A percentile compares a stretch with the other conserved stretches of the same genome.
Evolutionary conservation across 2,329 filamentous ascomycete genomes (phyloP).

Genomic region (Didymella pomorum): DNA sequence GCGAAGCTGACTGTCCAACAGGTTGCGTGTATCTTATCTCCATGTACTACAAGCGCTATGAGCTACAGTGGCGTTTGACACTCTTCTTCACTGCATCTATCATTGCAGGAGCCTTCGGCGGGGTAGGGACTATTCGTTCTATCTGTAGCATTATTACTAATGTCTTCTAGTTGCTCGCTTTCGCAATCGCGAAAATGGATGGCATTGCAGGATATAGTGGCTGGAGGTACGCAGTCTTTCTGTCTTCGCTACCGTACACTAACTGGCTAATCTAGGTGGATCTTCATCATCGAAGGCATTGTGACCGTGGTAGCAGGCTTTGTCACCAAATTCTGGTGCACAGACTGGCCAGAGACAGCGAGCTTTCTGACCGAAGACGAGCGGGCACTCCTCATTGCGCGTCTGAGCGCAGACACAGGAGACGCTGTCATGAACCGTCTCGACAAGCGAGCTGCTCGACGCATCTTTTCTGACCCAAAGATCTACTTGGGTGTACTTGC

Average conservation of each 20-base stretch:
- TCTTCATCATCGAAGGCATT: slow-evolving; percentile 45
- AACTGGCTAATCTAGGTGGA: slow-evolving; percentile 7
- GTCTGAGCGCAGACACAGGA: slow-evolving; percentile 38
- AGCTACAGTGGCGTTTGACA: slow-evolving; percentile 53
- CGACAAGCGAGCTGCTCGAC: slow-evolving; percentile 56
- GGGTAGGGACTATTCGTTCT: slow-evolving; percentile 30
- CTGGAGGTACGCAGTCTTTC: slow-evolving; percentile 38
- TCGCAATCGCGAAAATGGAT: slow-evolving; percentile 68
- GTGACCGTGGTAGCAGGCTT: slow-evolving; percentile 50
- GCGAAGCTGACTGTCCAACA: slow-evolving; percentile 9
- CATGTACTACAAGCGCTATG: slow-evolving; percentile 55
- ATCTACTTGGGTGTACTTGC: slow-evolving; percentile 38
- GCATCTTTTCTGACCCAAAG: slow-evolving; percentile 53
- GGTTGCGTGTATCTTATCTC: slow-evolving; percentile 45
- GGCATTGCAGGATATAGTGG: slow-evolving; percentile 54
- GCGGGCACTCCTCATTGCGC: slow-evolving; percentile 40
- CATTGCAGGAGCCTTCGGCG: slow-evolving; percentile 53
- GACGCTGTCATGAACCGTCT: slow-evolving; percentile 62
- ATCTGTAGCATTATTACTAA: background rate
- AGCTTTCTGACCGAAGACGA: slow-evolving; percentile 39
- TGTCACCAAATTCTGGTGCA: slow-evolving; percentile 59
- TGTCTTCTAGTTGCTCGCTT: slow-evolving; percentile 47
- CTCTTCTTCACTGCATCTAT: slow-evolving; percentile 54
- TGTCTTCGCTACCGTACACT: background rate
- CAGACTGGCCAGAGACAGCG: slow-evolving; percentile 57